These are phyloP conservation scores for Filosporella fistucella DNA, from an alignment of 495 filamentous ascomycete genomes.

Conservation along the genomic window DNA sequence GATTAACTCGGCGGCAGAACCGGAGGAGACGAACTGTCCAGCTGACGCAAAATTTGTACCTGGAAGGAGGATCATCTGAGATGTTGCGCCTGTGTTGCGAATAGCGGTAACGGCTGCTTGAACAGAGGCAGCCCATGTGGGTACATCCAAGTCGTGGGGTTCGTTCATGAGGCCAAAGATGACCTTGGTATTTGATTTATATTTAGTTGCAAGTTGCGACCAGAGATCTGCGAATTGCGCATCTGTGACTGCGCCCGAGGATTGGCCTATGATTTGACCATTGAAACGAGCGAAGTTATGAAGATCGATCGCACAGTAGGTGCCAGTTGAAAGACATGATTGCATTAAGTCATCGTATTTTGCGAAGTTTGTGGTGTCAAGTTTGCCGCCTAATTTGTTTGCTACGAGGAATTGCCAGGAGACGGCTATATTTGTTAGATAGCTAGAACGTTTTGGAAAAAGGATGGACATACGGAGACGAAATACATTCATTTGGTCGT, in stretches of 20 bases:
- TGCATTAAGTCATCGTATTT: constrained; percentile 54
- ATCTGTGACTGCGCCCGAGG: constrained; percentile 45
- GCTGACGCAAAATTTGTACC: constrained; percentile 46
- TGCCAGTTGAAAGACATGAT: constrained; percentile 50
- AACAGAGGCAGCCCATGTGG: constrained; percentile 43
- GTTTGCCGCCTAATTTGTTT: constrained; percentile 39
- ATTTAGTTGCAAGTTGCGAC: constrained; percentile 52
- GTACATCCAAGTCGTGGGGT: constrained; percentile 35
- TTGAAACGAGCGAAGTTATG: constrained; percentile 61
- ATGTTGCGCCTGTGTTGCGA: constrained; percentile 47
- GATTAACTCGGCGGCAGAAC: constrained; percentile 42
- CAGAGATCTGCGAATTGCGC: constrained; percentile 51
- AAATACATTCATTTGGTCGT: constrained; percentile 50
- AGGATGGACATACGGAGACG: constrained; percentile 33
- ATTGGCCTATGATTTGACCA: constrained; percentile 51
- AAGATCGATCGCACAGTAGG: constrained; percentile 54
- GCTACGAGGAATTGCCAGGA: constrained; percentile 51
- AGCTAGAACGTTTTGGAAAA: neutral
- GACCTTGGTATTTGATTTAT: constrained; percentile 39
- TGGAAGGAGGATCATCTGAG: constrained; percentile 39
- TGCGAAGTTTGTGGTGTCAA: constrained; percentile 41
- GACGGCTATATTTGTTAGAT: constrained; percentile 23
- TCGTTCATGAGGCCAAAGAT: constrained; percentile 63
- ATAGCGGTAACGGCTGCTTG: constrained; percentile 56
- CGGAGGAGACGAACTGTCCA: constrained; percentile 35